A percentile compares a stretch with the other conserved stretches of the same genome.
phyloP scores from a whole-genome alignment of 768 basidiomycete genomes.

The Russula foetens region DNA sequence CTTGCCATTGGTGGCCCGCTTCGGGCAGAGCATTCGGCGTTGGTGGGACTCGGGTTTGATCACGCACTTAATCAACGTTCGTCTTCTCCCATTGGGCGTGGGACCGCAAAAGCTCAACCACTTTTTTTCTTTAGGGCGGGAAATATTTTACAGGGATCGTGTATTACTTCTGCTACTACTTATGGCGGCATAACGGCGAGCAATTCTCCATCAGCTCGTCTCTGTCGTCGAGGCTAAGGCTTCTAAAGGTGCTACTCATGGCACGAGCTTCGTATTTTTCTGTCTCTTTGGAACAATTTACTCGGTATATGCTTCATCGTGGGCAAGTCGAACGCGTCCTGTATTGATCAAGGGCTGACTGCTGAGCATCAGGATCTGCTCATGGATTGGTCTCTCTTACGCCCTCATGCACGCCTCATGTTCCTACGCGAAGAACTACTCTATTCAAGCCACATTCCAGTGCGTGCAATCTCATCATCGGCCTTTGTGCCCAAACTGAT shows the following conservation, averaged over 20 bases:
- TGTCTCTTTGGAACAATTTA: slow-evolving; percentile 54
- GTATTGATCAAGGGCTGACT: not conserved
- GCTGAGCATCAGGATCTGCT: slow-evolving; percentile 53
- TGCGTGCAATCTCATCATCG: slow-evolving; percentile 27
- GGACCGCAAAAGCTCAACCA: not conserved
- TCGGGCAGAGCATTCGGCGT: slow-evolving; percentile 83
- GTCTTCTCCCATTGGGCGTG: slow-evolving; percentile 20
- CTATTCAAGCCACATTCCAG: slow-evolving; percentile 55
- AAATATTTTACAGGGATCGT: slow-evolving; percentile 71
- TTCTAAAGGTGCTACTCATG: slow-evolving; percentile 30
- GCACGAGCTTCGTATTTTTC: slow-evolving; percentile 57
- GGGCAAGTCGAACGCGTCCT: slow-evolving; percentile 45
- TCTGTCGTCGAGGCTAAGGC: not conserved
- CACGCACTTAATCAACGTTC: slow-evolving; percentile 84
- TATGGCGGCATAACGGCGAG: slow-evolving; percentile 66
- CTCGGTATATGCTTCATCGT: slow-evolving; percentile 63
- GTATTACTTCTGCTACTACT: slow-evolving; percentile 57
- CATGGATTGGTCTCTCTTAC: slow-evolving; percentile 89
- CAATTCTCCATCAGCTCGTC: not conserved
- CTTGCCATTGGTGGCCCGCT: slow-evolving; percentile 67
- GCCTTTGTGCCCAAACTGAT: not conserved
- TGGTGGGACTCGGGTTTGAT: slow-evolving; percentile 65
- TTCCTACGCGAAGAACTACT: slow-evolving; percentile 69
- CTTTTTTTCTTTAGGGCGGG: slow-evolving; percentile 51
- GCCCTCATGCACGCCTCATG: slow-evolving; percentile 43